Conservation (phyloP, 1,139 yeast species). For the Eremothecium cymbalariae region DNA sequence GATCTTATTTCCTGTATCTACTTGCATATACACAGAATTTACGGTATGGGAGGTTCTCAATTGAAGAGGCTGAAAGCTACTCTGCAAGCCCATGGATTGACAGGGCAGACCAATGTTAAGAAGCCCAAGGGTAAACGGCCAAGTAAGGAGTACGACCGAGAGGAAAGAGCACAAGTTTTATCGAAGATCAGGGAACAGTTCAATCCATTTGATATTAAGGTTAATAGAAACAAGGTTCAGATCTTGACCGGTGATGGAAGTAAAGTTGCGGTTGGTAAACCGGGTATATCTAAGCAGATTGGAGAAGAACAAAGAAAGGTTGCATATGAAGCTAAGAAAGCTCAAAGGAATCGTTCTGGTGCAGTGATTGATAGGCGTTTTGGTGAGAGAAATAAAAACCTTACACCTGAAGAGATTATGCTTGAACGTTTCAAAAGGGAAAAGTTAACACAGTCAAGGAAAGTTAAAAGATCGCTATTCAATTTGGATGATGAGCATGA, state of each 20-base stretch:
- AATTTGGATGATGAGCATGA: constrained; percentile 61
- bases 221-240: constrained; percentile 62
- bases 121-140: constrained; percentile 41
- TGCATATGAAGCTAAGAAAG: constrained; percentile 59
- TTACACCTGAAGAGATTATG: constrained; percentile 89
- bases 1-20: neutral
- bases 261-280: constrained; percentile 53
- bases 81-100: constrained; percentile 66
- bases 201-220: constrained; percentile 80
- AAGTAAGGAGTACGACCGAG: constrained; percentile 63
- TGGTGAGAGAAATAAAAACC: constrained; percentile 69
- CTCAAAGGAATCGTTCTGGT: constrained; percentile 62
- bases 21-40: neutral
- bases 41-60: constrained; percentile 79
- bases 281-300: constrained; percentile 64
- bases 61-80: constrained; percentile 73
- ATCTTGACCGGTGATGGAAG: constrained; percentile 44
- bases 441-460: constrained; percentile 50
- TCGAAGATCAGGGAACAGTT: constrained; percentile 66
- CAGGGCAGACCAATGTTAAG: constrained; percentile 68
- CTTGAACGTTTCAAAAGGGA: constrained; percentile 89
- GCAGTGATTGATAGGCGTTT: constrained; percentile 80
- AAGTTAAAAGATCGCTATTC: constrained; percentile 46
- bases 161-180: constrained; percentile 51
- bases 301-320: constrained; percentile 67